Base-by-base conservation (phyloP, 805 yeast species). In the Suhomyces pyralidae region DNA sequence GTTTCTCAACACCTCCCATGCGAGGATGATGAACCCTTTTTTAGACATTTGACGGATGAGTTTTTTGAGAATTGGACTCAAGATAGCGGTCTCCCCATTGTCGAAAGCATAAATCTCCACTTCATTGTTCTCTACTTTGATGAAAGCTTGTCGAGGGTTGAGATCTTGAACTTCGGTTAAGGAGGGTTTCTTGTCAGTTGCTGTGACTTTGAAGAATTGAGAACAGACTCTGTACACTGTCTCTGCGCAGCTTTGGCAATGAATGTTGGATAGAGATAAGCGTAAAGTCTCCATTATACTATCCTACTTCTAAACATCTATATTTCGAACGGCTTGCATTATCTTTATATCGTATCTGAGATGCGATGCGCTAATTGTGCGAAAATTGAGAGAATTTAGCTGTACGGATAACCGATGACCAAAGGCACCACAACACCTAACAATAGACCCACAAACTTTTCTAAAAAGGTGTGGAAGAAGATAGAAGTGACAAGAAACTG, bases 221-320 rank as follows among this genome's bases (percentile, higher is more conserved):
- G 65, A 46, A 12, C 81, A 52, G 1, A 66, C 54, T 6, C 57
- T 50, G 15, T 58, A 56, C 19, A 83, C 69, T 10, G 74, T 63
- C 3, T 56, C 56, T 54, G 76, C 79, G 59, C 88, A 84, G 38
- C 78, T 79, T 2, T 67, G 69, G 60, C 88, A 84, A 61, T 83
- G 88, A 38, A 83, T 71, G 55, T 84, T 83, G 3, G 68, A 70
- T 38, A 82, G 57, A 19, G 51, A 52, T 20, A 64, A 34, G 20
- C 50, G 54, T 44, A 66, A 55, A 47, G 57, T 61, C 42, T 66
- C 64, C 68, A 68, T 67, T 24, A 14, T 36, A 5, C 3, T 15
- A n/a, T 34, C 7, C 19, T 10, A 22, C 49, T 40, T 26, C 20
- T 48, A n/a, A 28, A 40, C 38, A 20, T 10, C 22, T 36, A 47